phyloP scores from a whole-genome alignment of 129 eudicot species.

The Solidago caesia region DNA sequence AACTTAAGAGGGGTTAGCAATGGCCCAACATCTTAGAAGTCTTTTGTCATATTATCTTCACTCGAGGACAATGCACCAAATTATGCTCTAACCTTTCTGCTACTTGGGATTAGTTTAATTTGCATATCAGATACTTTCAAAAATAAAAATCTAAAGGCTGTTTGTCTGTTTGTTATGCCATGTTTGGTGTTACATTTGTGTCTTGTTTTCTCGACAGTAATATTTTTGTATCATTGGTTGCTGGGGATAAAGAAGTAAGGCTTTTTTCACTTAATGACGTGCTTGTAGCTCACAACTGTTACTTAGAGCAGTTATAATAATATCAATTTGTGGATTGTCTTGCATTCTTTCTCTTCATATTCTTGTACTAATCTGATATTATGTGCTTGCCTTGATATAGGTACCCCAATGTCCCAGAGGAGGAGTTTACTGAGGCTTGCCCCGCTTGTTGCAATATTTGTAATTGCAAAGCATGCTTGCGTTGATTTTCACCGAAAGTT shows the following conservation, averaged over 20 bases:
- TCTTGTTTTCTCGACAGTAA: neutral
- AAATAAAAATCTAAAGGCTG: no score
- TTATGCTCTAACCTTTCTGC: no score
- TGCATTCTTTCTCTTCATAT: neutral
- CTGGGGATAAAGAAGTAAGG: neutral
- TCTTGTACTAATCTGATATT: neutral
- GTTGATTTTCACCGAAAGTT: conserved; percentile 28
- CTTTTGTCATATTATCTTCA: no score
- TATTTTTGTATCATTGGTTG: neutral
- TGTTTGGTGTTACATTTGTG: neutral
- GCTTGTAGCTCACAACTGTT: neutral
- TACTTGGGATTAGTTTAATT: no score
- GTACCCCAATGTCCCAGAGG: conserved; percentile 43
- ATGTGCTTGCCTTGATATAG: conserved; percentile 13
- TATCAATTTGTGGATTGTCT: neutral
- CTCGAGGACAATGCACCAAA: no score
- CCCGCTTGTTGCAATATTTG: conserved; percentile 49
- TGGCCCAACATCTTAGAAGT: no score
- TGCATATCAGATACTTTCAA: no score
- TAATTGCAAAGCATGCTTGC: conserved; percentile 59
- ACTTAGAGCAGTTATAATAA: neutral
- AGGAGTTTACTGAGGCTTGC: conserved; percentile 43
- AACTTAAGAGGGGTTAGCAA: no score
- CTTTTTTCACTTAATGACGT: neutral
- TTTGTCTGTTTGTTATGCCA: neutral